Base-by-base conservation (phyloP, 2,329 filamentous ascomycete species). In the Hypomyces rosellus region DNA sequence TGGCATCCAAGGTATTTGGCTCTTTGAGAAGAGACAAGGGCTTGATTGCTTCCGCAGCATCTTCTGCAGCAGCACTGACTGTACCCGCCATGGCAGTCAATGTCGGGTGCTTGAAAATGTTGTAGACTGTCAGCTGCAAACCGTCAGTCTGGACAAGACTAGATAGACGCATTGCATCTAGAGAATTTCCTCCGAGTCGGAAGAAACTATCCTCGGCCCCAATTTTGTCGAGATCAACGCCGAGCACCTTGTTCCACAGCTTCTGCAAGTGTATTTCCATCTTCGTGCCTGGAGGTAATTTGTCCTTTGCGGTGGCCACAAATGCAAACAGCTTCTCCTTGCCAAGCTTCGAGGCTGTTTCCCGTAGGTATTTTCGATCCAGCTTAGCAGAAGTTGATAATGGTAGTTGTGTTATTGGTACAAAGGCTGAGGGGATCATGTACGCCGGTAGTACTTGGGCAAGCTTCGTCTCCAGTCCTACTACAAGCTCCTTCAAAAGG, bases 121-220 rank as follows among this genome's bases (percentile, higher is more conserved):
- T 65, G 13, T 65, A 65, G 0, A 75, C 72, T 3, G 68, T 71
- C 13, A 75, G 55, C 1, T 61, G 52, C 9, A 74, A 51, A 12
- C 61, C 64, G 4, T 55, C 52, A 2, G 56, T 60, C 47, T 68
- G 62, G 5, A 48, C 45, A 5, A 52, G 39, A 22, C 40, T 38
- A 14, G 43, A 20, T 5, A 48, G 34, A 4, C 37, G 34, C 34
- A 49, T 52, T 2, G 50, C 45, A 9, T 16, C 25, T n/a, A 85
- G 34, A 8, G 50, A 52, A 34, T 52, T 46, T 4, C 50, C 50
- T 9, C 50, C 50, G 5, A 52, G 42, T 15, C 34, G 33, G 25
- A 52, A 52, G 36, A 52, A 52, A 25, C 46, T 25, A 14, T 48
- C 46, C 15, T 48, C 25, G 20, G 13, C 20, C 7, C 42, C 42